phyloP scores from a whole-genome alignment of 768 basidiomycete genomes.

The Lactifluus echinatus region DNA sequence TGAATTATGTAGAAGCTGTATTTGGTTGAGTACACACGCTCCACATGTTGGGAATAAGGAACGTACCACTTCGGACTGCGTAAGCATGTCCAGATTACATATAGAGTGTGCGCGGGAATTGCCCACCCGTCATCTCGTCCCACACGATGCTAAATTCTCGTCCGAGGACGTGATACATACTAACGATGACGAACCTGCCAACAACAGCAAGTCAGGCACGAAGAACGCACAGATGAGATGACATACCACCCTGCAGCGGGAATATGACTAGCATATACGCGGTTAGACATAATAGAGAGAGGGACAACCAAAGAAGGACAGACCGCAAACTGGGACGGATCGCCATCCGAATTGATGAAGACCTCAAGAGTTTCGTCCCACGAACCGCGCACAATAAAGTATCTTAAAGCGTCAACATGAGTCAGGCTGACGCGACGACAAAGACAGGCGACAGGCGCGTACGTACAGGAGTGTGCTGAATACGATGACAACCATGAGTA shows the following conservation, averaged over 20 bases:
- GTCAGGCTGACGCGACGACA: neutral
- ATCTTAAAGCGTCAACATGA: conserved; percentile 34
- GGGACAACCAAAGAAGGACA: conserved; percentile 20
- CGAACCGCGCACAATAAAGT: conserved; percentile 83
- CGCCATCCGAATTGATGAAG: conserved; percentile 81
- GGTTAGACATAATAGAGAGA: neutral
- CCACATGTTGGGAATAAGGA: no score
- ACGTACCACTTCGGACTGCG: neutral
- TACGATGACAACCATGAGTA: conserved; percentile 76
- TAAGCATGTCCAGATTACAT: neutral
- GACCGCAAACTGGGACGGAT: conserved; percentile 71
- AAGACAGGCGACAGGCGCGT: neutral
- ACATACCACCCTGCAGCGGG: conserved; percentile 73
- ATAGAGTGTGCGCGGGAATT: neutral
- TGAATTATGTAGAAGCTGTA: neutral
- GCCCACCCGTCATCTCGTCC: conserved; percentile 58
- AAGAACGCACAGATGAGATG: conserved; percentile 1
- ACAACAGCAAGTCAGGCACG: neutral
- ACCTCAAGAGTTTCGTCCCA: conserved; percentile 78
- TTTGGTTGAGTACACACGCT: no score
- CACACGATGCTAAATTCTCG: conserved; percentile 87
- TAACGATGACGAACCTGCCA: conserved; percentile 63
- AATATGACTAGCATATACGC: conserved; percentile 39
- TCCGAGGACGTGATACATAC: conserved; percentile 68
- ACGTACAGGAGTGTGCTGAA: conserved; percentile 74